Conservation (phyloP, 169 alveolate species). For the Cryptosporidium canis region DNA sequence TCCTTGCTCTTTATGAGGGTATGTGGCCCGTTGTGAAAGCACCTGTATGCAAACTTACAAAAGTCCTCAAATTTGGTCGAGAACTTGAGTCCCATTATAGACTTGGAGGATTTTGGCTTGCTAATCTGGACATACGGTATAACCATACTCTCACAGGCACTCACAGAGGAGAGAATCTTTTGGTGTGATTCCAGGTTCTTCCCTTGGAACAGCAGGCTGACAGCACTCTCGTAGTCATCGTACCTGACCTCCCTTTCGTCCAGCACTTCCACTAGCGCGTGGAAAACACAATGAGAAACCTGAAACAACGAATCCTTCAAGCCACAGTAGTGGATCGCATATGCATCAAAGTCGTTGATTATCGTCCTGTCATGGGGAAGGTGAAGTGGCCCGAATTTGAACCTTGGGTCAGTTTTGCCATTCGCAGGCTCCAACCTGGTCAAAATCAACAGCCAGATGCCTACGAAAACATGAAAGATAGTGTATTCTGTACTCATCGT, state of each 20-base stretch:
- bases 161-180: background rate
- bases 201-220: background rate
- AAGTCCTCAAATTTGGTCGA: conserved; percentile 15
- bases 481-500: background rate
- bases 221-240: conserved; percentile 18
- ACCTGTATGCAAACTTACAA: conserved; percentile 43
- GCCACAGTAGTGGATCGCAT: conserved; percentile 67
- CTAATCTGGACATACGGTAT: background rate
- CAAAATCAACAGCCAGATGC: background rate
- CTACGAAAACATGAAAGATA: background rate
- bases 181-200: background rate
- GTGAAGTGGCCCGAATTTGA: conserved; percentile 45
- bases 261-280: conserved; percentile 1
- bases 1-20: background rate
- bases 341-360: conserved; percentile 43
- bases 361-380: conserved; percentile 60
- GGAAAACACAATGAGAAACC: conserved; percentile 63
- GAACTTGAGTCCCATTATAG: conserved; percentile 26
- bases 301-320: conserved; percentile 7
- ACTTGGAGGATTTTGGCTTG: background rate
- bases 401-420: conserved; percentile 4
- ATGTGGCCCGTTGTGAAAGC: conserved; percentile 26
- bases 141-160: conserved; percentile 15
- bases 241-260: background rate
- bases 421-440: background rate